Evolutionary conservation across 805 yeast genomes (phyloP).

Genomic region (Monosporozyma servazzii): DNA sequence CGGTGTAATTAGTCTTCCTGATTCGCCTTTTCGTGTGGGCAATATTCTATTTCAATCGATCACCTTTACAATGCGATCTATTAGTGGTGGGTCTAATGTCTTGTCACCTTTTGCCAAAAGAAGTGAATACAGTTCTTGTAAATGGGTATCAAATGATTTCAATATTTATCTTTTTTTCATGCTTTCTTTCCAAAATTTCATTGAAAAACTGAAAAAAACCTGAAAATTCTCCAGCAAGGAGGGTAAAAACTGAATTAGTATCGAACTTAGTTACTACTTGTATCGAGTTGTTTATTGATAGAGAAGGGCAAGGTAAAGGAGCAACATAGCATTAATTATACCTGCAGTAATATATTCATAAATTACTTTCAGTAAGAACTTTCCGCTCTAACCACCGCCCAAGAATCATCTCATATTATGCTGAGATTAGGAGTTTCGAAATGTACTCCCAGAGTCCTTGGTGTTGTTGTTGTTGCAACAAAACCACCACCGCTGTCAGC

Average conservation of each 20-base stretch:
- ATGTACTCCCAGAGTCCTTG: background rate
- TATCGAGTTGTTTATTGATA: no score
- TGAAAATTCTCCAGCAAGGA: background rate
- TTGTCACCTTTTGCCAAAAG: background rate
- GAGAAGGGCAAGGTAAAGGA: background rate
- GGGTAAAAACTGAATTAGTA: background rate
- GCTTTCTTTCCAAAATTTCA: background rate
- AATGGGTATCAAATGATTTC: background rate
- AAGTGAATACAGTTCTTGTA: background rate
- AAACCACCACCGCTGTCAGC: background rate
- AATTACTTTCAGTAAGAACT: no score
- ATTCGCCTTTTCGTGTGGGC: background rate
- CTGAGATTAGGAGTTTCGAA: background rate
- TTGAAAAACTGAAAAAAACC: background rate
- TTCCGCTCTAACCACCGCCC: background rate
- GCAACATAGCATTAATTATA: background rate
- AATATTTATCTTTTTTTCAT: background rate
- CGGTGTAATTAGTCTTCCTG: background rate
- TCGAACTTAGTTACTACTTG: background rate
- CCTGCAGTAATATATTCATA: background rate
- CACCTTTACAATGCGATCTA: background rate
- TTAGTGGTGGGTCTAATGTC: background rate
- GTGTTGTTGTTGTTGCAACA: background rate
- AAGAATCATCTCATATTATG: background rate
- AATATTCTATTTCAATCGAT: background rate